Percentiles rank a stretch among this genome's conserved stretches.
phyloP scores from a whole-genome alignment of 2,329 filamentous ascomycete genomes.

The Zymoseptoria ardabiliae region DNA sequence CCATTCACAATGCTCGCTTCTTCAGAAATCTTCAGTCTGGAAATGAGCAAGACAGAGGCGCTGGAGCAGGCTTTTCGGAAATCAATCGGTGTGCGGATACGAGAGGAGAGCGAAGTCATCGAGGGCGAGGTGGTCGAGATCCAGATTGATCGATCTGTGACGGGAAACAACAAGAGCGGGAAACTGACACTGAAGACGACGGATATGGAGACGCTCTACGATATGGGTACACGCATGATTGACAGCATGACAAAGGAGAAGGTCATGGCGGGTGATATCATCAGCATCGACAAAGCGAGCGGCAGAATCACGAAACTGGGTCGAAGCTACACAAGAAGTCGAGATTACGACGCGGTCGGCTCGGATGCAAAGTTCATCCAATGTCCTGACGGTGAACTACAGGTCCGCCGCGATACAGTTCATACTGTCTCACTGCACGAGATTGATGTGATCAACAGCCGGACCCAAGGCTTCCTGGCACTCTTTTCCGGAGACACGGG shows the following conservation, averaged over 20 bases:
- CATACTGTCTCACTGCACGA: constrained; percentile 96
- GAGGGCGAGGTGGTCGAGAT: constrained; percentile 99
- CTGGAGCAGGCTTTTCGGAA: constrained; percentile 98
- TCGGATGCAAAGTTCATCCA: constrained; percentile 97
- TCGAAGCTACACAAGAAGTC: constrained; percentile 84
- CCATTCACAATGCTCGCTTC: constrained; percentile 94
- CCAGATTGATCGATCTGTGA: constrained; percentile 94
- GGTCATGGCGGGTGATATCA: constrained; percentile 96
- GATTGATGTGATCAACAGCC: constrained; percentile 98
- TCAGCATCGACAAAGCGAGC: constrained; percentile 96
- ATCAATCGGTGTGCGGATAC: constrained; percentile 95
- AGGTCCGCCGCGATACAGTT: constrained; percentile 93
- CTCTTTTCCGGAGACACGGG: constrained; percentile 97
- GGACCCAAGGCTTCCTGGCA: constrained; percentile 95
- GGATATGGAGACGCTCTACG: constrained; percentile 99
- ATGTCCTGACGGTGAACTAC: constrained; percentile 93
- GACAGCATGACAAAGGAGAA: constrained; percentile 99
- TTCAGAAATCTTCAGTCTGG: constrained; percentile 95
- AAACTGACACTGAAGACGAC: constrained; percentile 99
- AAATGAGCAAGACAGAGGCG: constrained; percentile 99
- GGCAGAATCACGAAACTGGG: constrained; percentile 97
- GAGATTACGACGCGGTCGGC: constrained; percentile 99
- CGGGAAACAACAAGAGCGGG: constrained; percentile 91
- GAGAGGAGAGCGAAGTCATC: constrained; percentile 98
- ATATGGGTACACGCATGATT: constrained; percentile 99